phyloP scores from a whole-genome alignment of 495 filamentous ascomycete genomes.

The Aspergillus kassunensis region DNA sequence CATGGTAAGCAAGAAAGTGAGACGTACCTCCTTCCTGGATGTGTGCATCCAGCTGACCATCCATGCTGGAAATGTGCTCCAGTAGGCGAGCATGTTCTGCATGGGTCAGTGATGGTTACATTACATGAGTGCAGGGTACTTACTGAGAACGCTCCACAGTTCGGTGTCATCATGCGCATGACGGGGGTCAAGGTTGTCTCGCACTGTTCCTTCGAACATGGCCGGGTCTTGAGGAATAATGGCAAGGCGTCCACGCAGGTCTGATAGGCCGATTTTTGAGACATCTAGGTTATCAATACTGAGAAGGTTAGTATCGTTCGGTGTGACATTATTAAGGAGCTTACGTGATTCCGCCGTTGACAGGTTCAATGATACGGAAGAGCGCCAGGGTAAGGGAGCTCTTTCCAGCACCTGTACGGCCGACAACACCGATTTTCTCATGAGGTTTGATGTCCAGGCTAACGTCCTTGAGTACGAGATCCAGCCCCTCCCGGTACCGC shows the following conservation, averaged over 20 bases:
- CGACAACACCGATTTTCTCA: slow-evolving; percentile 98
- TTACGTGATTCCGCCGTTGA: slow-evolving; percentile 67
- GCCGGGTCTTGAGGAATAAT: slow-evolving; percentile 99
- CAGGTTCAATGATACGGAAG: slow-evolving; percentile 92
- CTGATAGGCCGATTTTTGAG: slow-evolving; percentile 82
- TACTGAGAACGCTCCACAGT: slow-evolving; percentile 93
- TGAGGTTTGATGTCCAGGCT: slow-evolving; percentile 87
- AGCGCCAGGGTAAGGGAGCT: slow-evolving; percentile 89
- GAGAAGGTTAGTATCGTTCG: slow-evolving; percentile 16
- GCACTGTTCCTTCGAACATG: slow-evolving; percentile 91
- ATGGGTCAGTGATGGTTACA: slow-evolving; percentile 18
- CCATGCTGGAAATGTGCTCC: slow-evolving; percentile 85
- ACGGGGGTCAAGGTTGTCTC: slow-evolving; percentile 94
- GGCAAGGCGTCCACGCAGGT: slow-evolving; percentile 83
- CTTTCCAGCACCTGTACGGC: slow-evolving; percentile 94
- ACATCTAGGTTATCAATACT: slow-evolving; percentile 86
- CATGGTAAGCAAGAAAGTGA: background rate
- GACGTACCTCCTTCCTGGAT: slow-evolving; percentile 88
- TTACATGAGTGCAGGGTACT: slow-evolving; percentile 29
- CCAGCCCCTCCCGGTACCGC: slow-evolving; percentile 81
- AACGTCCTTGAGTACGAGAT: slow-evolving; percentile 89
- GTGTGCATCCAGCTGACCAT: slow-evolving; percentile 81
- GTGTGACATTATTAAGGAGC: slow-evolving; percentile 9
- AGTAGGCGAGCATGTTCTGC: slow-evolving; percentile 90
- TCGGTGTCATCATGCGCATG: slow-evolving; percentile 96